Evolutionary conservation across 139 green algal species (phyloP).

Genomic region (Prasinococcaceae sp.): DNA sequence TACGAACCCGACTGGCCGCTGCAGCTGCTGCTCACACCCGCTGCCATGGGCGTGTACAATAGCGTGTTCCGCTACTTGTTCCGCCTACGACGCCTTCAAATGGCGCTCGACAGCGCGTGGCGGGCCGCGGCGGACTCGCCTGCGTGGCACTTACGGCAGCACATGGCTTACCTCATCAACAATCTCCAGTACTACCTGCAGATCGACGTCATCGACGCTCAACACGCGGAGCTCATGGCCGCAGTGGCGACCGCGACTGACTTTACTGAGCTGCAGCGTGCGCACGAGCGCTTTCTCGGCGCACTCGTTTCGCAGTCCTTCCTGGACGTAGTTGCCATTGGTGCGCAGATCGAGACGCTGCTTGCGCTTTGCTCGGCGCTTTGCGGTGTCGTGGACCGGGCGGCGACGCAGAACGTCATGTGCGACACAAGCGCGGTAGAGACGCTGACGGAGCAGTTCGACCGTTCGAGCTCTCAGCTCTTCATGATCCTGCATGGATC

Average conservation of each 20-base stretch:
- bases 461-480: too few species aligned
- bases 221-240: constrained; percentile 32
- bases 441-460: too few species aligned
- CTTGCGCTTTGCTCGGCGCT: constrained; percentile 37
- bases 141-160: constrained; percentile 51
- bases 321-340: constrained; percentile 34
- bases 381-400: constrained; percentile 28
- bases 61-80: constrained; percentile 66
- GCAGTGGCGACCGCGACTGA: constrained; percentile 39
- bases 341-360: constrained; percentile 32
- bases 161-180: constrained; percentile 60
- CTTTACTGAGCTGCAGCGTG: constrained; percentile 45
- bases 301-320: constrained; percentile 54
- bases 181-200: constrained; percentile 77
- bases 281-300: constrained; percentile 43
- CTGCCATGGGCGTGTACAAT: constrained; percentile 38
- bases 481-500: constrained; percentile 31
- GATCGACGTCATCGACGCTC: constrained; percentile 67
- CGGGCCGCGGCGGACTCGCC: constrained; percentile 7
- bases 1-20: constrained; percentile 61
- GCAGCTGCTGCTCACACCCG: constrained; percentile 57
- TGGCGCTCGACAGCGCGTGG: constrained; percentile 57
- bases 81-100: constrained; percentile 51
- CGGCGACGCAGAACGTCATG: background rate
- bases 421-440: background rate